Evolutionary conservation across 116 monocot genomes (phyloP), one percentile per base, ranked within the genome.

Genomic region (Trichopus zeylanicus): DNA sequence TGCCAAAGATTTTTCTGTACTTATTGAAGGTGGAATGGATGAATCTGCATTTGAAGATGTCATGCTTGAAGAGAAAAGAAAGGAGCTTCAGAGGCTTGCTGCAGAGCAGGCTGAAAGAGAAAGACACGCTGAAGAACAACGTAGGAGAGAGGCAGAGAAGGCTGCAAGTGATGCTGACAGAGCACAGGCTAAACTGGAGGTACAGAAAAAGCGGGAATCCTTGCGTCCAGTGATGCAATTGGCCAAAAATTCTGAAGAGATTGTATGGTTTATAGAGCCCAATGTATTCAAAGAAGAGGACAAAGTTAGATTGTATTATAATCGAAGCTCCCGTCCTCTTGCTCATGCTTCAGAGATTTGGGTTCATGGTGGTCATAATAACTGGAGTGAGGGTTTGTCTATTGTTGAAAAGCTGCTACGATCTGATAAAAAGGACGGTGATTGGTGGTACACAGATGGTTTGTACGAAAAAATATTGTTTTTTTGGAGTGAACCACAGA

Each of bases 381-480:
- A 71, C 42, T 97, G 97, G 97, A 71, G 15, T 46, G 82, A 91
- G 31, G 97, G 97, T 29, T 71, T 84, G 27, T 75, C 75, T 31
- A 70, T 91, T 57, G 56, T 73, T 63, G 79, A 75, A 73, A 83
- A 62, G 67, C 82, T 97, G 60, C 33, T 53, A 16, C 65, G 31
- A 28, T 70, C 54, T 20, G 70, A 78, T 23, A 73, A 69, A 34
- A 70, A 54, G 19, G 73, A 78, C 75, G 87, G 79, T 49, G 84
- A 91, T 57, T 97, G 91, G 97, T 97, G 97, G 97, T 84, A 46
- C 75, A 75, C 72, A 34, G 79, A 97, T 64, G 97, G 97, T 91
- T 86, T 53, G 77, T 29, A 13, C 56, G 12, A 31, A 24, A 27
- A 28, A 20, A 30, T 66, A 31, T 26, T 5, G 27, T 25, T 56